Evolutionary conservation across 2,329 filamentous ascomycete species (phyloP), one percentile per base, ranked within the genome.

Genomic region (Colletotrichum kahawae): DNA sequence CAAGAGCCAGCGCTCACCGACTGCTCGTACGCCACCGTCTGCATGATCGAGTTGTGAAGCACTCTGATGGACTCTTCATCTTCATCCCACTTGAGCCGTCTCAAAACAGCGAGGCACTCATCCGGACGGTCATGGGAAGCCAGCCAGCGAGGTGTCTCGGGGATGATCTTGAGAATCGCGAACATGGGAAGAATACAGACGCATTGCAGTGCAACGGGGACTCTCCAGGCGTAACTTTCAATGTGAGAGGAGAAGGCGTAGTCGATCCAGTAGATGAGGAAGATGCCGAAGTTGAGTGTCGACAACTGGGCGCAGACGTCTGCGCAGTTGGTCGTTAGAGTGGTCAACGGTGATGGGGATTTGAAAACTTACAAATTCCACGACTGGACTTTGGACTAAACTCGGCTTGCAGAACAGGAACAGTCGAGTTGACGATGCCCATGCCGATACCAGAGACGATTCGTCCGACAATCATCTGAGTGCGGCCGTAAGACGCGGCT

Each of bases 401-500:
- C 66, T 89, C 88, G 2, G 86, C 81, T 62, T 87, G 85, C 62
- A 85, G 84, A 59, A 87, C 85, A 2, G 87, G 86, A 0, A 84
- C 85, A 0, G 86, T 88, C 0, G 84, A 85, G 76, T 86, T 88
- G 78, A 86, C 83, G 48, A 87, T 84, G 12, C 87, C 87, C 56
- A 87, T 85, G 0, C 88, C 88, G 10, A 88, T 77, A 7, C 88
- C 88, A 1, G 88, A 85, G 12, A 90, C 82, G 33, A 88, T 83
- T 14, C 88, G 82, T 3, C 85, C 88, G 9, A 88, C 82, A 43
- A 88, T 84, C 72, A 88, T 82, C 69, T 87, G 86, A 1, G 85
- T 77, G 7, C 85, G 82, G n/a, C 80, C 82, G 73, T 82, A 87
- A 0, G 86, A 83, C 0, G 85, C 80, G 2, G 85, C 83, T 77